Evolutionary conservation across 2,329 filamentous ascomycete genomes (phyloP).

Genomic region (Ophiognomonia clavigignenti-juglandacearum): DNA sequence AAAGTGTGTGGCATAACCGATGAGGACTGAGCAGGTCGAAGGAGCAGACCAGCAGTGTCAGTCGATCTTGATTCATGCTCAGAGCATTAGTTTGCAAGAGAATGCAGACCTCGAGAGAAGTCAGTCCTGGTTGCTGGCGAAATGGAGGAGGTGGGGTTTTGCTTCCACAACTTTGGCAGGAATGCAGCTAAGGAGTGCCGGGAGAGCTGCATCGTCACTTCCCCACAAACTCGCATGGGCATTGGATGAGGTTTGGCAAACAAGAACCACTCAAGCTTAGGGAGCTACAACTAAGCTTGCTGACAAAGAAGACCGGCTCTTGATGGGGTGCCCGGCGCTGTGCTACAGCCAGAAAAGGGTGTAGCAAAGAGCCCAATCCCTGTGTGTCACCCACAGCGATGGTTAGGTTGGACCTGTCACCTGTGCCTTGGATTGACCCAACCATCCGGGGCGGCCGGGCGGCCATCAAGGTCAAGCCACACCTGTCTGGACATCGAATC

Average conservation of each 20-base stretch:
- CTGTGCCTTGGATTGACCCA: too few species aligned
- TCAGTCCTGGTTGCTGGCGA: too few species aligned
- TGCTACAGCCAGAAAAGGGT: neutral
- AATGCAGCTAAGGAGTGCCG: neutral
- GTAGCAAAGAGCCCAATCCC: neutral
- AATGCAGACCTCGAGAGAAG: too few species aligned
- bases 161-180: neutral
- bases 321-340: neutral
- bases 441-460: too few species aligned
- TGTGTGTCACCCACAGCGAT: neutral
- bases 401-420: neutral
- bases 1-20: too few species aligned
- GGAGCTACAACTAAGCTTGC: neutral
- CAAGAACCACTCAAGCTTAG: neutral
- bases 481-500: too few species aligned
- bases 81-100: too few species aligned
- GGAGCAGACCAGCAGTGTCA: too few species aligned
- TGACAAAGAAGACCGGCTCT: neutral
- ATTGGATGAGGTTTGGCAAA: neutral
- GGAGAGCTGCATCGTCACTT: neutral
- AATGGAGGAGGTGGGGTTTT: neutral
- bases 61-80: too few species aligned
- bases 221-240: neutral
- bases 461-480: neutral
- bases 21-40: too few species aligned